A percentile compares a stretch with the other conserved stretches of the same genome.
Evolutionary conservation across 306 rosid genomes (phyloP).

Genomic region (Fragaria nilgerrensis): DNA sequence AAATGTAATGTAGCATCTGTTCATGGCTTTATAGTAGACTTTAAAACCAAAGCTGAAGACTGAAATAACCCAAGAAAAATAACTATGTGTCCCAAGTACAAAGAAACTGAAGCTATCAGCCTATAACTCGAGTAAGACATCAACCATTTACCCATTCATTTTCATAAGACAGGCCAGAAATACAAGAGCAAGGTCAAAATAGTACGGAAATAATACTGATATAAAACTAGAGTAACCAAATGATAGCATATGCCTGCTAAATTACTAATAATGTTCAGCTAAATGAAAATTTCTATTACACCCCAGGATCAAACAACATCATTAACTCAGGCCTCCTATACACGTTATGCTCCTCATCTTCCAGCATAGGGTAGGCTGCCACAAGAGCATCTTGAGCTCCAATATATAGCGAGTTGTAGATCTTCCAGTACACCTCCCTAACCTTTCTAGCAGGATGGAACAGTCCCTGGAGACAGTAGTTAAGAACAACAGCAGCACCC

Average conservation of each 20-base stretch:
- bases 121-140: not conserved
- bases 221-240: not conserved
- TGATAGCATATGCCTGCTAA: not conserved
- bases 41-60: not conserved
- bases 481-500: constrained; percentile 83
- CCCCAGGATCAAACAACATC: constrained; percentile 41
- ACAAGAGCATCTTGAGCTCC: constrained; percentile 82
- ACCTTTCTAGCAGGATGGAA: constrained; percentile 81
- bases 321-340: constrained; percentile 60
- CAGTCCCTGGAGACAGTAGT: constrained; percentile 75
- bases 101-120: not conserved
- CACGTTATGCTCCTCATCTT: constrained; percentile 59
- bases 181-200: not conserved
- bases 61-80: not conserved
- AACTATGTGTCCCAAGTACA: not conserved
- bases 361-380: constrained; percentile 60
- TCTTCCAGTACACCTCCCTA: constrained; percentile 82
- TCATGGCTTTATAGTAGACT: not conserved
- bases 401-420: constrained; percentile 63
- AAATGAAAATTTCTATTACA: not conserved
- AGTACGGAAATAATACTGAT: not conserved
- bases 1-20: not conserved
- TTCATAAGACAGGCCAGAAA: not conserved
- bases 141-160: not conserved
- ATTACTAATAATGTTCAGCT: not conserved